Conservation (phyloP, 768 basidiomycete genomes). For the Serendipita sp. region DNA sequence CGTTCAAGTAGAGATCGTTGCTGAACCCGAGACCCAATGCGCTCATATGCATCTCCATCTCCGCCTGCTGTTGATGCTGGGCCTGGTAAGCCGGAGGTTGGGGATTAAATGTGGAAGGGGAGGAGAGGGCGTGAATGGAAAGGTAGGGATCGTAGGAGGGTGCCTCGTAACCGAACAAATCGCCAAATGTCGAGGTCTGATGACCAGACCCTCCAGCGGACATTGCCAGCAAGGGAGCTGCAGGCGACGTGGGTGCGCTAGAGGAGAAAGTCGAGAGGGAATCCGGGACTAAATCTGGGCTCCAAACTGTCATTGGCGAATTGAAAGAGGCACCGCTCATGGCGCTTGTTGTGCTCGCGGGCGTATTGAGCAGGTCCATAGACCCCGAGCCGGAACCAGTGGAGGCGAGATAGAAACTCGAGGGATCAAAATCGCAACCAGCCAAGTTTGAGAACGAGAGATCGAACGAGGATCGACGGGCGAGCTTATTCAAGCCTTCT, state of each 20-base stretch:
- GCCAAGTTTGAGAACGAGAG: neutral
- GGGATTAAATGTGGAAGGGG: neutral
- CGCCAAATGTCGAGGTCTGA: no score
- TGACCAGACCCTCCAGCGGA: no score
- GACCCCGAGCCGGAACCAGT: no score
- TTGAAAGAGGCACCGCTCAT: neutral
- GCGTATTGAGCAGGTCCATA: no score
- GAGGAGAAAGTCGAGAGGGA: neutral
- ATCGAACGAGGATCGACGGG: neutral
- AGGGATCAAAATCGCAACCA: neutral
- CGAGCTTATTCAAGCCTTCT: neutral
- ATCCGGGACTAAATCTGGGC: neutral
- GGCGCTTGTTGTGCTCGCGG: neutral
- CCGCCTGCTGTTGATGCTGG: neutral
- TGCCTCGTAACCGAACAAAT: no score
- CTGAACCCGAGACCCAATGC: neutral
- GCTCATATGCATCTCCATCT: neutral
- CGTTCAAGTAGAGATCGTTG: neutral
- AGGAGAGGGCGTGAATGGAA: neutral
- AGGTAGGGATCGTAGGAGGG: neutral
- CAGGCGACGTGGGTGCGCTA: neutral
- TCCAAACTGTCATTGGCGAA: conserved; percentile 1
- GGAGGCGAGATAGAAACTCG: neutral
- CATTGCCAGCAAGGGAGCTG: neutral
- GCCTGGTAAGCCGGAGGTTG: neutral